Evolutionary conservation across 257 asterid genomes (phyloP).

Genomic region (Ilex asprella): DNA sequence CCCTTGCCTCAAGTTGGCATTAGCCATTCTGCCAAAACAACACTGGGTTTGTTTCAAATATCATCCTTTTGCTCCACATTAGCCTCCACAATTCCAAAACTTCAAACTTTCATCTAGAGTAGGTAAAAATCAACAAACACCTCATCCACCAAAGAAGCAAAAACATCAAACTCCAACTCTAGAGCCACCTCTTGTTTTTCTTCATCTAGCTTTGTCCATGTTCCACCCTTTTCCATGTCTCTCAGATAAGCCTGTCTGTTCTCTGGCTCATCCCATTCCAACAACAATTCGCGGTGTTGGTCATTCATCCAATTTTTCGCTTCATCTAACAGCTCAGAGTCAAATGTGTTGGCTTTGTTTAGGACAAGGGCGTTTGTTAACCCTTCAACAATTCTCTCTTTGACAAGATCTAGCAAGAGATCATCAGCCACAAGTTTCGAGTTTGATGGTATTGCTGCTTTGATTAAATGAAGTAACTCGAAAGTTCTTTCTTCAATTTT

Average conservation of each 20-base stretch:
- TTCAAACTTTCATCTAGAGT: too few species aligned
- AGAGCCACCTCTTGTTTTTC: constrained; percentile 34
- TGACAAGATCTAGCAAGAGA: constrained; percentile 52
- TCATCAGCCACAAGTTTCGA: constrained; percentile 30
- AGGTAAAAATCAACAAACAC: too few species aligned
- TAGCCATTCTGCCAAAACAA: too few species aligned
- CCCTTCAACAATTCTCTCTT: constrained; percentile 20
- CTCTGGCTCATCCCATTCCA: constrained; percentile 47
- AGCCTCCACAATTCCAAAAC: too few species aligned
- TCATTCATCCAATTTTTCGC: constrained; percentile 53
- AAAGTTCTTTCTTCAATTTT: constrained; percentile 20
- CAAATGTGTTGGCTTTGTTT: neutral
- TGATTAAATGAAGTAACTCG: constrained; percentile 31
- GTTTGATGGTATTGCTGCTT: constrained; percentile 30
- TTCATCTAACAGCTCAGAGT: constrained; percentile 21
- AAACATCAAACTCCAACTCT: too few species aligned
- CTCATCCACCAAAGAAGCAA: too few species aligned
- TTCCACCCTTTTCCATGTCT: constrained; percentile 46
- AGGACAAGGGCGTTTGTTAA: neutral
- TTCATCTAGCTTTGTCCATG: constrained; percentile 45
- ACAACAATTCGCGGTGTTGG: constrained; percentile 7
- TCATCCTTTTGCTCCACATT: too few species aligned
- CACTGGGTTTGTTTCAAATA: too few species aligned
- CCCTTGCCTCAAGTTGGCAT: too few species aligned
- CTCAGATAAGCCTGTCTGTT: constrained; percentile 20